Conservation (phyloP, 2,329 filamentous ascomycete species). For the Fusarium transvaalense region DNA sequence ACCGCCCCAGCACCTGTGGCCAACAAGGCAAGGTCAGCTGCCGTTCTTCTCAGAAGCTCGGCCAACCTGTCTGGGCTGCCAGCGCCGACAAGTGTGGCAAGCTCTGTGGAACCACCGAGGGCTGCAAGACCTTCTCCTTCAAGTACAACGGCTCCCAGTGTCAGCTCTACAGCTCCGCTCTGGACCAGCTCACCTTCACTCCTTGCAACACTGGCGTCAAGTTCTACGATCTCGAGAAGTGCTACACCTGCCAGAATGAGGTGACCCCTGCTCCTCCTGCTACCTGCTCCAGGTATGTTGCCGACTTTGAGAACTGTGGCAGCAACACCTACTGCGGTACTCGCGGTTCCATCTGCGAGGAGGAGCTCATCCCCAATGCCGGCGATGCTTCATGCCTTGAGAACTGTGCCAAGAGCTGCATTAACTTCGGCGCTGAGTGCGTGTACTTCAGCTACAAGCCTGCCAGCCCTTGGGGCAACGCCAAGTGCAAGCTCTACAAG, state of each 20-base stretch:
- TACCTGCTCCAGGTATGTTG: slow-evolving; percentile 30
- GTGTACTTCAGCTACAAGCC: slow-evolving; percentile 30
- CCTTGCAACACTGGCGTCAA: slow-evolving; percentile 20
- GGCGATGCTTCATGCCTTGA: slow-evolving; percentile 31
- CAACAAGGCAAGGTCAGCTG: slow-evolving; percentile 25
- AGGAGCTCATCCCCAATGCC: background rate
- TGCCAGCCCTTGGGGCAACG: background rate
- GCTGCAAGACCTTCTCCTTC: slow-evolving; percentile 32
- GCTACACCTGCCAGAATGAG: slow-evolving; percentile 18
- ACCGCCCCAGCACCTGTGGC: slow-evolving; percentile 17
- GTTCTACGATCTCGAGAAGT: slow-evolving; percentile 34
- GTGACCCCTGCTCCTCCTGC: slow-evolving; percentile 7
- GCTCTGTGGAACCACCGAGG: slow-evolving; percentile 9
- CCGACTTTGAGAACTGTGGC: slow-evolving; percentile 22
- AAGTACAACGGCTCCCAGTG: slow-evolving; percentile 2
- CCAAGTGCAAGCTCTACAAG: slow-evolving; percentile 37
- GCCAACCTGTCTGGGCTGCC: background rate
- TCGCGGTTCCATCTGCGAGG: slow-evolving; percentile 22
- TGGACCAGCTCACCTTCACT: slow-evolving; percentile 12
- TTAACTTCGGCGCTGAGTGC: slow-evolving; percentile 18
- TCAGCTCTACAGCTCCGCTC: slow-evolving; percentile 10
- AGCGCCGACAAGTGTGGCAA: slow-evolving; percentile 13
- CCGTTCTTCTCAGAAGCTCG: slow-evolving; percentile 18
- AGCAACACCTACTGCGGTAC: slow-evolving; percentile 26
- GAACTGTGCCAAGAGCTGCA: slow-evolving; percentile 40